Conservation (phyloP, 2,329 filamentous ascomycete species). For the Macrophomina pseudophaseolina region DNA sequence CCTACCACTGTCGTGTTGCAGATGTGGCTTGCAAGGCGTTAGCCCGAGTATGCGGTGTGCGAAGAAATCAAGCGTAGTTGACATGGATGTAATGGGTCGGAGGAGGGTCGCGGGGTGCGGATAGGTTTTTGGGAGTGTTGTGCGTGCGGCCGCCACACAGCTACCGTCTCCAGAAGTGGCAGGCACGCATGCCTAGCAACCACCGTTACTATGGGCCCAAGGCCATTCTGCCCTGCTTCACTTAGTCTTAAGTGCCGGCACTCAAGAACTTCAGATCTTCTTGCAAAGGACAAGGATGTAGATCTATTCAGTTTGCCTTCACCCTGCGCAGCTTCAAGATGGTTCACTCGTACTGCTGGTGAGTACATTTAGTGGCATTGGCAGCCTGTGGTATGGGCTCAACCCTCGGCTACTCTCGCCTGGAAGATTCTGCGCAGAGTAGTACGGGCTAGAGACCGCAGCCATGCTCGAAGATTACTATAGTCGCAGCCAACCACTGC, state of each 20-base stretch:
- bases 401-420: neutral
- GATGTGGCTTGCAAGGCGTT: neutral
- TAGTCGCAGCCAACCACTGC: too few relatives aligned
- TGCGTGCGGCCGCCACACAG: neutral
- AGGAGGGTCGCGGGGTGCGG: neutral
- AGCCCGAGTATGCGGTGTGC: neutral
- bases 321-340: too few relatives aligned
- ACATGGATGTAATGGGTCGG: neutral
- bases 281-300: too few relatives aligned
- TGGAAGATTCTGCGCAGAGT: neutral
- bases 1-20: neutral
- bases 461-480: neutral
- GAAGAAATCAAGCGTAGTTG: neutral
- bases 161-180: neutral
- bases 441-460: neutral
- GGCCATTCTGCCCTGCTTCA: neutral
- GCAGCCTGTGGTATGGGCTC: neutral
- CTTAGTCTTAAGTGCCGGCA: neutral
- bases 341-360: too few relatives aligned
- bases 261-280: too few relatives aligned
- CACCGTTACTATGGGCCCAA: constrained; percentile 1
- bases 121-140: neutral
- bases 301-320: too few relatives aligned
- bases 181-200: constrained; percentile 15
- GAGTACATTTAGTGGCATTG: too few relatives aligned